A percentile compares a stretch with the other conserved stretches of the same genome.
These are phyloP conservation scores for Phytophthora boehmeriae DNA, from an alignment of 352 stramenopile species.

Conservation along the genomic window DNA sequence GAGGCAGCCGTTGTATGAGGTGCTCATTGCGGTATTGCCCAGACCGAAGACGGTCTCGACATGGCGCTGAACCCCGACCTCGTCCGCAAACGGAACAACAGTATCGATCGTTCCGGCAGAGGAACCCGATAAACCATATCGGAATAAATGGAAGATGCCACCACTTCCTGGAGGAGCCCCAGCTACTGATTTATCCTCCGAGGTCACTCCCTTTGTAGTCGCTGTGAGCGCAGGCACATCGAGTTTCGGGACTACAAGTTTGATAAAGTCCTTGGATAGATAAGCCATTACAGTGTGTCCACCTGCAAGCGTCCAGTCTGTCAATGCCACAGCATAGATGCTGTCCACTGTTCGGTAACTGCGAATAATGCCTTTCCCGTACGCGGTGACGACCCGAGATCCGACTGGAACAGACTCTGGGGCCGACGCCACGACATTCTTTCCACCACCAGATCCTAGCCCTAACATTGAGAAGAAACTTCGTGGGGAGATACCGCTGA, in stretches of 20 bases:
- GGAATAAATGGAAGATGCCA: constrained; percentile 78
- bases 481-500: constrained; percentile 60
- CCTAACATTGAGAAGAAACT: constrained; percentile 77
- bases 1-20: constrained; percentile 49
- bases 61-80: constrained; percentile 42
- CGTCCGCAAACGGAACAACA: constrained; percentile 48
- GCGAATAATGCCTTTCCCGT: constrained; percentile 62
- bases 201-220: constrained; percentile 18
- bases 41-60: constrained; percentile 68
- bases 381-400: constrained; percentile 56
- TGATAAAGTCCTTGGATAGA: constrained; percentile 52
- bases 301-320: constrained; percentile 50
- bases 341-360: constrained; percentile 49
- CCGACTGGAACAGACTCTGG: constrained; percentile 29
- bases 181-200: not conserved
- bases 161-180: constrained; percentile 40
- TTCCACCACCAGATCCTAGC: constrained; percentile 34
- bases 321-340: constrained; percentile 58
- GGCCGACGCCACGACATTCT: constrained; percentile 8
- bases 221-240: constrained; percentile 45
- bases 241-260: constrained; percentile 25
- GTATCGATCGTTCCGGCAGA: constrained; percentile 1
- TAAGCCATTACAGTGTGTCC: constrained; percentile 55
- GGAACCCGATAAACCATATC: constrained; percentile 34
- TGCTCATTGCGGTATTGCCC: constrained; percentile 51